phyloP scores from a whole-genome alignment of 2,329 filamentous ascomycete genomes.

The Claviceps spartinae region DNA sequence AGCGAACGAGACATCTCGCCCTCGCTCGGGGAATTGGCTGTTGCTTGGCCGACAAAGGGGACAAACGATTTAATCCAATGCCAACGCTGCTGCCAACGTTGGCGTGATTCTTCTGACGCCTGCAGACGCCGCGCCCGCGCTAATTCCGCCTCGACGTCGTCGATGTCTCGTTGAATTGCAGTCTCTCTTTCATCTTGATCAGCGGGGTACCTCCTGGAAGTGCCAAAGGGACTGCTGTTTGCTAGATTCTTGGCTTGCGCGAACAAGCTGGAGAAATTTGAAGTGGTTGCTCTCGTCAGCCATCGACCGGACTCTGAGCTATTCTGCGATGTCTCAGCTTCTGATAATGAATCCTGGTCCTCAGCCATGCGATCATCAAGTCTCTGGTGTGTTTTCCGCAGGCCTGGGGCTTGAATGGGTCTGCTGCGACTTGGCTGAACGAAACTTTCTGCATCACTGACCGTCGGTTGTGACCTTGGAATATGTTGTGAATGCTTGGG shows the following conservation, averaged over 20 bases:
- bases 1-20: neutral
- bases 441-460: neutral
- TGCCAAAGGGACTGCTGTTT: constrained; percentile 6
- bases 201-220: constrained; percentile 2
- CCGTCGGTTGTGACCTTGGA: neutral
- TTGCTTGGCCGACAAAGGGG: constrained; percentile 1
- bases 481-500: neutral
- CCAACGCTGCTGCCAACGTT: constrained; percentile 10
- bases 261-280: constrained; percentile 5
- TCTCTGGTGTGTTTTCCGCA: neutral
- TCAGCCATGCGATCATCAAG: neutral
- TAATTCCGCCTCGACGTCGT: constrained; percentile 7
- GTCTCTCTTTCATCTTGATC: constrained; percentile 12
- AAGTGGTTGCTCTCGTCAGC: constrained; percentile 4
- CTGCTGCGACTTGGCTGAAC: neutral
- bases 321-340: constrained; percentile 2
- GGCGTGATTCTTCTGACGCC: constrained; percentile 2
- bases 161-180: constrained; percentile 12
- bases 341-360: neutral
- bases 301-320: constrained; percentile 6
- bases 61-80: constrained; percentile 10
- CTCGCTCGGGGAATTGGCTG: neutral
- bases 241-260: constrained; percentile 5
- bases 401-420: neutral
- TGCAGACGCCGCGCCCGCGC: constrained; percentile 3